Conservation (phyloP, 257 asterid genomes). For the Schizonepeta tenuifolia region DNA sequence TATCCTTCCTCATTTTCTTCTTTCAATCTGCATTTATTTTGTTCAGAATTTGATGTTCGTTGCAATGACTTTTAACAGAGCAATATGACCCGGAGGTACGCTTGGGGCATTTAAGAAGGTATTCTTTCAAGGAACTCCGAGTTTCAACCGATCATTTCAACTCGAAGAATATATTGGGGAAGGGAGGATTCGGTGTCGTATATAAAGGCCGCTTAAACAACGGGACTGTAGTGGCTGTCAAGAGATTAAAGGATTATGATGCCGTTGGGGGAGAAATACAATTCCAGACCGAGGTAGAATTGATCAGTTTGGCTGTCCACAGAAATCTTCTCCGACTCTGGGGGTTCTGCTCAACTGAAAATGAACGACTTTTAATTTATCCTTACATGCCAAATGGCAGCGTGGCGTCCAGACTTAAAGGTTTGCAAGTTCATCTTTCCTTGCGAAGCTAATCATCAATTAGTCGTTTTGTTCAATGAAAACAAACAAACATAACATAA, state of each 20-base stretch:
- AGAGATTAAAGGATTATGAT: slow-evolving; percentile 82
- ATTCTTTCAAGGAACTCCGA: slow-evolving; percentile 84
- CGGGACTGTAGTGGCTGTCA: slow-evolving; percentile 90
- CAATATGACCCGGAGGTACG: slow-evolving; percentile 92
- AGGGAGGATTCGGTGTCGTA: slow-evolving; percentile 92
- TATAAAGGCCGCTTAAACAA: slow-evolving; percentile 75
- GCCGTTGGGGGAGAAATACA: slow-evolving; percentile 91
- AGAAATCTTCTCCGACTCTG: slow-evolving; percentile 85
- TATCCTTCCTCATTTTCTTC: neutral
- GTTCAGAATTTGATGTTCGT: neutral
- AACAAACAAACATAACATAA: neutral
- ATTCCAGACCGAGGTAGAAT: slow-evolving; percentile 94
- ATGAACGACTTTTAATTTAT: slow-evolving; percentile 84
- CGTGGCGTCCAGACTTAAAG: slow-evolving; percentile 83
- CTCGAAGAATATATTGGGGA: slow-evolving; percentile 81
- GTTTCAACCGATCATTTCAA: slow-evolving; percentile 83
- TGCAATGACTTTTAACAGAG: slow-evolving; percentile 51
- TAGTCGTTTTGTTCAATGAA: neutral
- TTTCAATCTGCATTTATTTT: neutral
- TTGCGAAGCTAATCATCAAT: neutral
- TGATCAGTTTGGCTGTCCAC: slow-evolving; percentile 91
- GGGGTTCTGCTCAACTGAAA: slow-evolving; percentile 92
- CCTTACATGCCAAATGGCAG: slow-evolving; percentile 92
- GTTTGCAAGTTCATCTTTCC: slow-evolving; percentile 33
- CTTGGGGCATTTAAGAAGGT: slow-evolving; percentile 82